A percentile compares a stretch with the other conserved stretches of the same genome.
Evolutionary conservation across 2,329 filamentous ascomycete genomes (phyloP).

Genomic region (Xylariaceae sp.): DNA sequence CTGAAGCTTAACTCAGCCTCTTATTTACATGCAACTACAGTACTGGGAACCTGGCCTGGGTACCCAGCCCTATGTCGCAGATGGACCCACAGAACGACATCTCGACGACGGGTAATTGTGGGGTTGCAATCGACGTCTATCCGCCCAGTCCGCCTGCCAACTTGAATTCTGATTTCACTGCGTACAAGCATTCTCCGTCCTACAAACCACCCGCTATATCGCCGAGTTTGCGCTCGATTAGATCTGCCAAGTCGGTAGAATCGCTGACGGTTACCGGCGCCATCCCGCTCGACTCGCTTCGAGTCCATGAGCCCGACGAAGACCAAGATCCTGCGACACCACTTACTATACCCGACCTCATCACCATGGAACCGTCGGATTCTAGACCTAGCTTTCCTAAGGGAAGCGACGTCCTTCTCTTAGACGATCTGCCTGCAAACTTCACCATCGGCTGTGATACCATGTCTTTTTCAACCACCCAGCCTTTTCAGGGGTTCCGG

Average conservation of each 20-base stretch:
- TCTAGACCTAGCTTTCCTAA: slow-evolving; percentile 34
- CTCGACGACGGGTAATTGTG: slow-evolving; percentile 33
- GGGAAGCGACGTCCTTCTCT: slow-evolving; percentile 54
- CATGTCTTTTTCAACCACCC: slow-evolving; percentile 49
- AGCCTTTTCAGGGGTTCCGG: slow-evolving; percentile 55
- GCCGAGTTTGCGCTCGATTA: slow-evolving; percentile 23
- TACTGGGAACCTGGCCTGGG: too few relatives aligned
- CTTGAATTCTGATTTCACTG: slow-evolving; percentile 4
- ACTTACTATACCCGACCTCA: slow-evolving; percentile 14
- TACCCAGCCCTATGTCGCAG: slow-evolving; percentile 3
- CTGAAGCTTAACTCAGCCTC: not conserved
- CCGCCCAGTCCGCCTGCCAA: slow-evolving; percentile 20
- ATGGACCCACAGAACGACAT: slow-evolving; percentile 13
- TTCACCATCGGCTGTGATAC: slow-evolving; percentile 59
- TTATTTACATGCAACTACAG: not conserved
- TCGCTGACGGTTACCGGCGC: slow-evolving; percentile 38
- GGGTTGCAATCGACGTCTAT: slow-evolving; percentile 23
- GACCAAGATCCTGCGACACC: slow-evolving; percentile 18
- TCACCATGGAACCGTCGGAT: slow-evolving; percentile 22
- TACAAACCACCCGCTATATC: slow-evolving; percentile 8
- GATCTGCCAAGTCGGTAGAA: slow-evolving; percentile 37
- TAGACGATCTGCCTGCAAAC: slow-evolving; percentile 53
- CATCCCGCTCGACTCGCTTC: slow-evolving; percentile 27
- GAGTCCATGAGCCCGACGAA: slow-evolving; percentile 20
- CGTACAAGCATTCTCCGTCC: slow-evolving; percentile 2